Evolutionary conservation across 306 rosid genomes (phyloP), one percentile per base, ranked within the genome.

Genomic region (Dalbergia oliveri): DNA sequence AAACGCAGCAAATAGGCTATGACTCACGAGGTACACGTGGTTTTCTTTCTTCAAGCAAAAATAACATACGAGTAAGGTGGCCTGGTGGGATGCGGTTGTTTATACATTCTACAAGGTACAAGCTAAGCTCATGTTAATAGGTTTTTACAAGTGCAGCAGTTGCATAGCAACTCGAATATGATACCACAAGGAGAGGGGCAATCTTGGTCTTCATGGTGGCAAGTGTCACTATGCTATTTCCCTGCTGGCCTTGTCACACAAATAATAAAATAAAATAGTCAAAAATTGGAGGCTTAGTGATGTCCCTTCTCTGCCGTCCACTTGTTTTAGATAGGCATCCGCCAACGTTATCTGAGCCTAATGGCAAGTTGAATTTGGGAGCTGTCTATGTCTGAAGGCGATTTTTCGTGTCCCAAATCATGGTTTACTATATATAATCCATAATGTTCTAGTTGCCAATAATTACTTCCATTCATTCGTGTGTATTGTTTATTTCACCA

Each of bases 321-420:
- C 34, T 76, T 50, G 54, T 64, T 64, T 14, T 16, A 18, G 70
- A 47, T 62, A 31, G 62, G 45, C 6, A 54, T 16, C 18, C 23
- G 51, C 56, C 35, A 49, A 50, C 1, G 12, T 16, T 34, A 49
- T 49, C 1, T 47, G 4, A 7, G 49, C 50, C 9, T 56, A 5
- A 59, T 21, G 44, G 31, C 66, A 56, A 18, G 34, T 72, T 72
- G 66, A 72, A 54, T 53, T 60, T 74, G 9, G 61, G 14, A 70
- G 45, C 57, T 33, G 51, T 59, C 77, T 33, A 4, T 49, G 8
- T 70, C 72, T 18, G 1, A 2, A 2, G 6, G 5, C 83, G 47
- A 56, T 69, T 31, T 61, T 47, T 47, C 39, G 39, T 43, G 11
- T 16, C 23, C 19, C 18, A 5, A 12, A 21, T 54, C 50, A 41